Percentiles rank a stretch among this genome's conserved stretches.
Conservation (phyloP, 2,329 filamentous ascomycete genomes). For the Dactylellina cionopaga region DNA sequence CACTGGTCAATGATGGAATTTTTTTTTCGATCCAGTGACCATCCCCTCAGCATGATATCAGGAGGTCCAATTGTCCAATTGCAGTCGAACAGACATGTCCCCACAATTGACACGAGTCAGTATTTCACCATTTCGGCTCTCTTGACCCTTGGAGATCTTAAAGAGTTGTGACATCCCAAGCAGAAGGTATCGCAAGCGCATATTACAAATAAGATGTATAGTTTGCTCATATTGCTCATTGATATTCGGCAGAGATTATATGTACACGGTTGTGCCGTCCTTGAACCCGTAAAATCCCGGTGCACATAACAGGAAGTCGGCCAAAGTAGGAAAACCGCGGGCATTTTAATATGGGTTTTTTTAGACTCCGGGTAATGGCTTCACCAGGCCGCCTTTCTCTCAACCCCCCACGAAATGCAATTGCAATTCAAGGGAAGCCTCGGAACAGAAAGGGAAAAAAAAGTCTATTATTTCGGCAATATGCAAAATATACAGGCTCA, state of each 20-base stretch:
- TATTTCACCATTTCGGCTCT: neutral
- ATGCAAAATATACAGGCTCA: too few relatives aligned
- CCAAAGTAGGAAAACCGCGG: neutral
- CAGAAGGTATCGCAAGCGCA: slow-evolving; percentile 17
- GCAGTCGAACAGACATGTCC: neutral
- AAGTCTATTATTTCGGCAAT: too few relatives aligned
- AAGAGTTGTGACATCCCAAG: slow-evolving; percentile 14
- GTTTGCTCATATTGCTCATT: neutral
- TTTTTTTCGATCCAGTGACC: slow-evolving; percentile 21
- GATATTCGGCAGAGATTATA: slow-evolving; percentile 15
- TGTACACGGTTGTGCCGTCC: slow-evolving; percentile 16
- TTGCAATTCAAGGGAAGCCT: slow-evolving; percentile 10
- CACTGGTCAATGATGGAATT: slow-evolving; percentile 23
- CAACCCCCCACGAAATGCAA: neutral
- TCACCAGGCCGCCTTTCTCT: slow-evolving; percentile 30
- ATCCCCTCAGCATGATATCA: neutral
- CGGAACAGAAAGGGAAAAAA: neutral
- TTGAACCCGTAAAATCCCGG: slow-evolving; percentile 23
- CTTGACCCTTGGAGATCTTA: neutral
- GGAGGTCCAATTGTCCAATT: slow-evolving; percentile 24
- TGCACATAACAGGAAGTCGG: neutral
- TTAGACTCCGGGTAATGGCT: slow-evolving; percentile 14
- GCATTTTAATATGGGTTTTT: neutral
- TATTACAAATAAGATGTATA: neutral
- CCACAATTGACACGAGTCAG: slow-evolving; percentile 37